A percentile compares a stretch with the other conserved stretches of the same genome.
Evolutionary conservation across 78 protist genomes (phyloP).

Genomic region (Planoprotostelium fungivorum): DNA sequence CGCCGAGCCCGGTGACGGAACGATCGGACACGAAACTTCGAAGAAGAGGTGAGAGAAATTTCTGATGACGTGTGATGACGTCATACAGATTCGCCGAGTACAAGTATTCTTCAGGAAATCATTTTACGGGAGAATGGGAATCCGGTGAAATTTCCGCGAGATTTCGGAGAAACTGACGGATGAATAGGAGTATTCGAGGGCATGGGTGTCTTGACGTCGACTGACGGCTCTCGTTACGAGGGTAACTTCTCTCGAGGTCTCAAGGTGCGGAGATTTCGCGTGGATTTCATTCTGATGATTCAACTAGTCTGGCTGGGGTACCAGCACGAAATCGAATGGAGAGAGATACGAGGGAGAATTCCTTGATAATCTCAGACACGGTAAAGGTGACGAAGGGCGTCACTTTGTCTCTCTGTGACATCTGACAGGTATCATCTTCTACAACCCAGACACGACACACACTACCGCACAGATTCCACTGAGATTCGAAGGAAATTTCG

Average conservation of each 20-base stretch:
- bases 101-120: not conserved
- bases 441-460: not conserved
- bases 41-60: not conserved
- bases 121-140: not conserved
- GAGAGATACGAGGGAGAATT: not conserved
- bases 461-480: not conserved
- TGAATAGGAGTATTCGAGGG: not conserved
- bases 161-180: not conserved
- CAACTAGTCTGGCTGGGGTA: not conserved
- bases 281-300: too few species aligned
- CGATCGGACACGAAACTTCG: not conserved
- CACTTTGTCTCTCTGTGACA: too few species aligned
- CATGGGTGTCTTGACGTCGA: not conserved
- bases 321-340: not conserved
- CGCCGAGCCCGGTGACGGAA: not conserved
- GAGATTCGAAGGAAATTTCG: not conserved
- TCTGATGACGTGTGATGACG: not conserved
- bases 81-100: not conserved
- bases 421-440: not conserved
- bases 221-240: not conserved
- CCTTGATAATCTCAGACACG: not conserved
- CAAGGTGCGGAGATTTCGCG: too few species aligned
- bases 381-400: not conserved
- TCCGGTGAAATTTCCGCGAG: not conserved
- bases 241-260: not conserved